Evolutionary conservation across 257 asterid species (phyloP).

Genomic region (Craterostigma plantagineum): DNA sequence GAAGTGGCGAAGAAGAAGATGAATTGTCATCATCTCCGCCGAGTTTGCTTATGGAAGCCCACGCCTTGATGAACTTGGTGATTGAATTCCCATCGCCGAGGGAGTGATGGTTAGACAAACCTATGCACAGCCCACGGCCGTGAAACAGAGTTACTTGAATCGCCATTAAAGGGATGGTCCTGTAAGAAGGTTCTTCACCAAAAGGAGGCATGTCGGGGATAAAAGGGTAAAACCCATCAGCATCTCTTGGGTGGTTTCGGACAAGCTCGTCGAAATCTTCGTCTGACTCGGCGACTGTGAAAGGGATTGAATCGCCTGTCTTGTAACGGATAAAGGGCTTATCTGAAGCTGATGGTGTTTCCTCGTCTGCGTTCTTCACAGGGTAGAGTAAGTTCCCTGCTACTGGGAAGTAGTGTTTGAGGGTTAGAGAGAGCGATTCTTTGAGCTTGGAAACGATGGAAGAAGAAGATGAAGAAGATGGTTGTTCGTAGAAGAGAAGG

Average conservation of each 20-base stretch:
- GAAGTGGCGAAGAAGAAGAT: too few relatives aligned
- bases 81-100: slow-evolving; percentile 23
- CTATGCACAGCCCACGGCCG: slow-evolving; percentile 18
- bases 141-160: slow-evolving; percentile 34
- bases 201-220: slow-evolving; percentile 16
- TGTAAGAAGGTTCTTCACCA: slow-evolving; percentile 4
- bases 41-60: slow-evolving; percentile 18
- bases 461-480: slow-evolving; percentile 5
- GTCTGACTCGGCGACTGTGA: slow-evolving; percentile 17
- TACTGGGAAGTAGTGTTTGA: slow-evolving; percentile 24
- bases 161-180: slow-evolving; percentile 14
- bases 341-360: too few relatives aligned
- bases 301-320: slow-evolving; percentile 18
- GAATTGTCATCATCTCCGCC: slow-evolving; percentile 11
- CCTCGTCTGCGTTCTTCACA: slow-evolving; percentile 1
- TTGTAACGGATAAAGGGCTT: slow-evolving; percentile 17
- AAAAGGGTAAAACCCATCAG: slow-evolving; percentile 16
- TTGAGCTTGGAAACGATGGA: slow-evolving; percentile 1
- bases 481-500: slow-evolving; percentile 23
- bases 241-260: slow-evolving; percentile 12
- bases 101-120: slow-evolving; percentile 15
- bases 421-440: slow-evolving; percentile 29
- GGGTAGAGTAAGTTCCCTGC: slow-evolving; percentile 29
- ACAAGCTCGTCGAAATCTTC: slow-evolving; percentile 13
- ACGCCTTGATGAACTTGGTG: slow-evolving; percentile 14